Conservation (phyloP, 345 rosid genomes). For the Lumnitzera littorea region DNA sequence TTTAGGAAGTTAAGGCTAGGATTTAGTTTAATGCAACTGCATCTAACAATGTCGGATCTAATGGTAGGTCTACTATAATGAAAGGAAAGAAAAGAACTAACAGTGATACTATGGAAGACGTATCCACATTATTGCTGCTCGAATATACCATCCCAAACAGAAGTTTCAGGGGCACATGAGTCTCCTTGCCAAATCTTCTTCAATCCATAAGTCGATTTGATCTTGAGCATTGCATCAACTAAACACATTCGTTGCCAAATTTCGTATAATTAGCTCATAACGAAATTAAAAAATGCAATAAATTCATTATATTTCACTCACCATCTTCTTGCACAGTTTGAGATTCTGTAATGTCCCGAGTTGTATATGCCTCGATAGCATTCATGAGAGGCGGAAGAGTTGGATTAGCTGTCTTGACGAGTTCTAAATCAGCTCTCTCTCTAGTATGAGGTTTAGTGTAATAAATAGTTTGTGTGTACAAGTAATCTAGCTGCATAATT, state of each 20-base stretch:
- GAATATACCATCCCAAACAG: constrained; percentile 24
- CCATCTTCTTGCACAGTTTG: constrained; percentile 31
- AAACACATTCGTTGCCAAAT: not conserved
- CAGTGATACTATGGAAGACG: constrained; percentile 19
- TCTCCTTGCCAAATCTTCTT: constrained; percentile 37
- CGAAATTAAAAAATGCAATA: too few relatives aligned
- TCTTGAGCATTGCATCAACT: constrained; percentile 27
- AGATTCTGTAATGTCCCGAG: constrained; percentile 15
- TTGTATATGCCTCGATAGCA: constrained; percentile 24
- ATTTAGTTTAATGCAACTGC: not conserved
- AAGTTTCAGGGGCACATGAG: constrained; percentile 27
- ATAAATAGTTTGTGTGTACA: constrained; percentile 6
- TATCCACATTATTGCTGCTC: constrained; percentile 14
- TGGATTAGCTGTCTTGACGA: constrained; percentile 9
- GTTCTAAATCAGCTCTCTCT: constrained; percentile 6
- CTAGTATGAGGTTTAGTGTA: accelerated
- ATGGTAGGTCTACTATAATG: not conserved
- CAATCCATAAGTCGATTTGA: constrained; percentile 17
- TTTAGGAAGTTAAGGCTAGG: not conserved
- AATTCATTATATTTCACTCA: constrained; percentile 4
- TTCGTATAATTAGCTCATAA: not conserved
- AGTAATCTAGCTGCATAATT: constrained; percentile 1
- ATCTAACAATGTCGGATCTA: too few relatives aligned
- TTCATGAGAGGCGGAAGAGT: constrained; percentile 26
- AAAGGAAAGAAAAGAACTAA: not conserved